Percentiles rank a stretch among this genome's conserved stretches.
Evolutionary conservation across 2,329 filamentous ascomycete genomes (phyloP).

Genomic region (Pseudofabraea citricarpa): DNA sequence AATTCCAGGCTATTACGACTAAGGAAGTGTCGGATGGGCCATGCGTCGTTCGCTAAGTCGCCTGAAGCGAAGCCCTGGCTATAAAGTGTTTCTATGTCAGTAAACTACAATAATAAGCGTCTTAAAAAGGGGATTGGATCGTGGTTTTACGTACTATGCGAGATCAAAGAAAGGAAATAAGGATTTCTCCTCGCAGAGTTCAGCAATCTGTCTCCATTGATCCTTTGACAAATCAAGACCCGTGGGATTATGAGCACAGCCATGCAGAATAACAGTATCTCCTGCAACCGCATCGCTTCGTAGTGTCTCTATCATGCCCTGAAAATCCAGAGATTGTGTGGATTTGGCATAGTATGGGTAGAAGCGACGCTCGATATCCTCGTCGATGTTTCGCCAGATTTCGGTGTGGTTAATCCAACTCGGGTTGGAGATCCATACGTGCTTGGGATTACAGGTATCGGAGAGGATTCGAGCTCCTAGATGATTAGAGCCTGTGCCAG

Average conservation of each 20-base stretch:
- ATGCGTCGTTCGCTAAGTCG: conserved; percentile 27
- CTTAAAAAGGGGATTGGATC: no score
- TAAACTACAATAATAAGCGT: no score
- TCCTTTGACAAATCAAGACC: conserved; percentile 27
- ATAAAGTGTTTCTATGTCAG: neutral
- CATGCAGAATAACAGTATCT: conserved; percentile 32
- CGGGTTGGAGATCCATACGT: conserved; percentile 28
- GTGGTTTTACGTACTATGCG: conserved; percentile 28
- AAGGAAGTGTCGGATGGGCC: conserved; percentile 22
- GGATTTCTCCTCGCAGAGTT: conserved; percentile 14
- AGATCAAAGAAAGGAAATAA: conserved; percentile 31
- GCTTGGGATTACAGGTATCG: conserved; percentile 18
- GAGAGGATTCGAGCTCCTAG: conserved; percentile 28
- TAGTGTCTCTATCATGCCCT: conserved; percentile 18
- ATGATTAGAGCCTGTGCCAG: conserved; percentile 33
- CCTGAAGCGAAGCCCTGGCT: conserved; percentile 29
- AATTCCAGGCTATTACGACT: conserved; percentile 24
- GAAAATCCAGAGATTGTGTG: conserved; percentile 23
- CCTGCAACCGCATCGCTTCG: conserved; percentile 18
- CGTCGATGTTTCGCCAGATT: conserved; percentile 26
- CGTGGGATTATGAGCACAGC: conserved; percentile 34
- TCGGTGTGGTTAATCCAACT: conserved; percentile 32
- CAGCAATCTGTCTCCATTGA: conserved; percentile 28
- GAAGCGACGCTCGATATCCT: conserved; percentile 22
- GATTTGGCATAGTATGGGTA: conserved; percentile 28